Evolutionary conservation across 2,329 filamentous ascomycete genomes (phyloP), one percentile per base, ranked within the genome.

Genomic region (Penicillium crustosum): DNA sequence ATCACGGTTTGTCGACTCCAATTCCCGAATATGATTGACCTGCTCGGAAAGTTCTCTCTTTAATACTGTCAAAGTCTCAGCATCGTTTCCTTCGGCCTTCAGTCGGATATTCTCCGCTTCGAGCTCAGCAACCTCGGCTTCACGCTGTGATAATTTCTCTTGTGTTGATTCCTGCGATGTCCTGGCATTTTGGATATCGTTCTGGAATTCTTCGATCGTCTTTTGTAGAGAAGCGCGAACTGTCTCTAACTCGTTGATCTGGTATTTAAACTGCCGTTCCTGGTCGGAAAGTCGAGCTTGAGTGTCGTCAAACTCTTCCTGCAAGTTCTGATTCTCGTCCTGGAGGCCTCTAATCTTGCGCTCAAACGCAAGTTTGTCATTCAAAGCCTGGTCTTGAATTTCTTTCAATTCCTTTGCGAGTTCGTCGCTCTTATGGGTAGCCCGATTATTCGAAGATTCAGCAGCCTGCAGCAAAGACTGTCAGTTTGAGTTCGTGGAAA

Each of bases 41-140:
- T 97, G 94, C 63, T 97, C 93, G 0, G 89, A 88, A 5, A 99
- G 82, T 75, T 99, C 93, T 64, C 87, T 85, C 72, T 93, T 91
- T 66, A 99, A 89, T 35, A 97, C 86, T 6, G 83, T 85, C 68
- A 97, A 83, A 0, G 91, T 94, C 64, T 97, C 93, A 0, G 87
- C 86, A 71, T 97, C 93, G 10, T 89, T 91, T 2, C 90, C 90
- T 67, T 94, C 90, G 0, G 93, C 90, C 71, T 93, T 97, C 6
- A 96, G 78, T 33, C 88, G 84, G 53, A 97, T 77, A 9, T 97
- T 85, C 53, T 97, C 91, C 0, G 89, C 87, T 75, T 97, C 93
- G 10, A 97, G 77, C 13, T 85, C 79, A 0, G 88, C 91, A 41
- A 89, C 83, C n/a, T 87, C 82, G 1, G 79, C 80, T 64, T 96